These are phyloP conservation scores for Termitomyces sp. DNA, from an alignment of 768 basidiomycete genomes.

Conservation along the genomic window DNA sequence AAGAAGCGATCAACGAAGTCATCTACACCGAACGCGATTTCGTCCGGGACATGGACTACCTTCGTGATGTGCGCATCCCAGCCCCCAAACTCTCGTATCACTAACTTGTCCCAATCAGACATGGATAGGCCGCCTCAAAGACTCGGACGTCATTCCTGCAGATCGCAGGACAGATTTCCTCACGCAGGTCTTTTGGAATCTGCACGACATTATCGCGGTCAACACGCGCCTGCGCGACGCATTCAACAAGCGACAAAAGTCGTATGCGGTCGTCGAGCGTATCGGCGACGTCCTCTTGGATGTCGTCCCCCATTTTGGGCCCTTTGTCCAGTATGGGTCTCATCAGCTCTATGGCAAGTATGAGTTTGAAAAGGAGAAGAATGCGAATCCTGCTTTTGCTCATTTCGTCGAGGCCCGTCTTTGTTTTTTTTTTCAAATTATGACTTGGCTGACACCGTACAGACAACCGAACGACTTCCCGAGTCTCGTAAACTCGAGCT, in stretches of 20 bases:
- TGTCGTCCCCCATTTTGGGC: slow-evolving; percentile 78
- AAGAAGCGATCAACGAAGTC: slow-evolving; percentile 98
- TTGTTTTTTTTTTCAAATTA: neutral
- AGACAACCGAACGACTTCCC: slow-evolving; percentile 88
- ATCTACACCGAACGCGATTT: slow-evolving; percentile 94
- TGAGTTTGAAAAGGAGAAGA: slow-evolving; percentile 99
- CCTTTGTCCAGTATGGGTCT: slow-evolving; percentile 93
- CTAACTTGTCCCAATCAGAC: slow-evolving; percentile 35
- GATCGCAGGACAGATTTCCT: slow-evolving; percentile 79
- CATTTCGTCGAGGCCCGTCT: slow-evolving; percentile 86
- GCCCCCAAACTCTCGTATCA: neutral
- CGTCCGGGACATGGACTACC: slow-evolving; percentile 95
- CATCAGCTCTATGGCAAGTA: slow-evolving; percentile 98
- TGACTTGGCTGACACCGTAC: neutral
- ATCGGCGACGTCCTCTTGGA: slow-evolving; percentile 92
- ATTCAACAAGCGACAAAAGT: slow-evolving; percentile 92
- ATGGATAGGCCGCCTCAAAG: slow-evolving; percentile 86
- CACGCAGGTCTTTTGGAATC: slow-evolving; percentile 96
- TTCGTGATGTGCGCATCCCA: slow-evolving; percentile 73
- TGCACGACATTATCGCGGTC: slow-evolving; percentile 88
- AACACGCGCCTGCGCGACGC: slow-evolving; percentile 91
- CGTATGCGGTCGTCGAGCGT: slow-evolving; percentile 85
- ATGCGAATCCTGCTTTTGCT: slow-evolving; percentile 85
- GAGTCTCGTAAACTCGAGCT: slow-evolving; percentile 96
- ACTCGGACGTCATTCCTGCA: slow-evolving; percentile 68